Evolutionary conservation across 345 rosid species (phyloP), one percentile per base, ranked within the genome.

Genomic region (Ricinus communis): DNA sequence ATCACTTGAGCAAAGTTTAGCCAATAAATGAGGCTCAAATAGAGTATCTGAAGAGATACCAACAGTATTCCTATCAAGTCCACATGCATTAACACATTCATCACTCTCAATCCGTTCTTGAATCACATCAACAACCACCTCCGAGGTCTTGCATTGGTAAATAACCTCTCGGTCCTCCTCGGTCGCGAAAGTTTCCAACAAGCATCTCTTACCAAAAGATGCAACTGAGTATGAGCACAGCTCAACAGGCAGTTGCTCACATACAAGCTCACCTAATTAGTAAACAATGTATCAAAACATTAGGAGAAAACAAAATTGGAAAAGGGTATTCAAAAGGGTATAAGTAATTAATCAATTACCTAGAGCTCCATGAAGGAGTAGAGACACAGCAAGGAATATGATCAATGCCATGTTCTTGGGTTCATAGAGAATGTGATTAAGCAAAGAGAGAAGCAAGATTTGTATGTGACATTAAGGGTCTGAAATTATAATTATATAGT

Each of bases 81-180:
- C 78, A 57, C 78, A 82, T 13, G 78, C 77, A 9, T 7, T 46
- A 0, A 75, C 36, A 54, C 82, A 82, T 58, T 65, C 78, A 8
- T 78, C 78, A 49, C 60, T 68, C 61, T 82, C 82, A 24, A 72
- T 75, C 71, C 53, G 69, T 30, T 62, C 69, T 5, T 66, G 52
- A 69, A 82, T 41, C 14, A 5, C 30, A 21, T 60, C 73, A 2
- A 75, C 80, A 30, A 22, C 43, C 24, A 75, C 76, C 9, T 78
- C 73, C 0, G 80, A 75, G 40, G 85, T 78, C 73, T 78, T 78
- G 77, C 82, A 78, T 27, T 74, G 82, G 72, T 36, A 77, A 15
- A 52, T 59, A 11, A 46, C 15, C 4, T 41, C 53, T 28, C 72
- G 62, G 45, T 78, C 73, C 43, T 50, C 66, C 0, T n/a, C n/a